Evolutionary conservation across 2,329 filamentous ascomycete species (phyloP).

Genomic region (Pseudogymnoascus sp.): DNA sequence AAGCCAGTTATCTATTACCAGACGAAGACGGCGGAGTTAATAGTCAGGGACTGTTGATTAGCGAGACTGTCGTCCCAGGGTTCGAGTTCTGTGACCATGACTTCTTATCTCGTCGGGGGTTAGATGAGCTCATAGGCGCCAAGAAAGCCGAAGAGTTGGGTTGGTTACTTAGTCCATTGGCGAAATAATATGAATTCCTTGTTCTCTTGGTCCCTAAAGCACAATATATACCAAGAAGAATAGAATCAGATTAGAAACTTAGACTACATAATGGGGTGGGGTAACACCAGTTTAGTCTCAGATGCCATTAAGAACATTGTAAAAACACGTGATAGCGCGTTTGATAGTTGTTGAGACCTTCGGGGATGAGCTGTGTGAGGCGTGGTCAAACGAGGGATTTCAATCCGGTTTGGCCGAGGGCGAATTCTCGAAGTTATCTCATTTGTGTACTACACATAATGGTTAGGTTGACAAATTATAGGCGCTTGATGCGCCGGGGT

Average conservation of each 20-base stretch:
- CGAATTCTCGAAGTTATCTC: background rate
- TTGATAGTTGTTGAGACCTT: background rate
- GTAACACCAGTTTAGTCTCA: background rate
- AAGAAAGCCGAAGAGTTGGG: slow-evolving; percentile 41
- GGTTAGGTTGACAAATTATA: too few species aligned
- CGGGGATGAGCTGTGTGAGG: background rate
- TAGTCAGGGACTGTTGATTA: slow-evolving; percentile 50
- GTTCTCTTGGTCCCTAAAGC: background rate
- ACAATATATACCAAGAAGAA: background rate
- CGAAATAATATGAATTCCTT: slow-evolving; percentile 7
- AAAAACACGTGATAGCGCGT: background rate
- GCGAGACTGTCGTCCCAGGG: slow-evolving; percentile 59
- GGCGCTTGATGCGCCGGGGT: too few species aligned
- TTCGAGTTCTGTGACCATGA: slow-evolving; percentile 62
- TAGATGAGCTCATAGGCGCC: slow-evolving; percentile 43
- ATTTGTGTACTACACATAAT: too few species aligned
- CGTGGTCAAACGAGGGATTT: background rate
- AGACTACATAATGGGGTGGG: background rate
- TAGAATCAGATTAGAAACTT: background rate
- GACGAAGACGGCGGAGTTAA: slow-evolving; percentile 31
- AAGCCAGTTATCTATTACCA: slow-evolving; percentile 51
- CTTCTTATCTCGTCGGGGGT: slow-evolving; percentile 46
- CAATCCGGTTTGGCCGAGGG: background rate
- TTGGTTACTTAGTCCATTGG: slow-evolving; percentile 35
- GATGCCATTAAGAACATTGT: background rate